These are phyloP conservation scores for Vigna unguiculata DNA, from an alignment of 306 rosid genomes.

Conservation along the genomic window DNA sequence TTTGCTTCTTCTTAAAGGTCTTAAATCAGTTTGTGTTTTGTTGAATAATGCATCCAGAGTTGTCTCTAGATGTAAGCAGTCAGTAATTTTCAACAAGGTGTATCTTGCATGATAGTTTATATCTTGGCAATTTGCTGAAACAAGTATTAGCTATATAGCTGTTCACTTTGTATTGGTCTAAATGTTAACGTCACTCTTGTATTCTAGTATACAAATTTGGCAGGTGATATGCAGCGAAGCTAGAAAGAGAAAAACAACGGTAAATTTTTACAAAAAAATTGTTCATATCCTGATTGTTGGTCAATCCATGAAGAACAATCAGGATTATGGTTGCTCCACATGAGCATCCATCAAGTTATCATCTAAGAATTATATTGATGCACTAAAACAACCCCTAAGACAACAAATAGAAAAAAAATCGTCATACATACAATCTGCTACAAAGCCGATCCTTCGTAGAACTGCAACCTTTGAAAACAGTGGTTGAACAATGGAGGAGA, in stretches of 20 bases:
- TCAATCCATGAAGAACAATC: conserved; percentile 32
- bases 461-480: no score
- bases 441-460: no score
- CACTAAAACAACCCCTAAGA: no score
- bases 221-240: conserved; percentile 76
- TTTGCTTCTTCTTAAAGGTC: conserved; percentile 30
- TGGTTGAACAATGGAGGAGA: no score
- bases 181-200: conserved; percentile 14
- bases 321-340: conserved; percentile 36
- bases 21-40: neutral
- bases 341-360: conserved; percentile 40
- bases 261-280: conserved; percentile 49
- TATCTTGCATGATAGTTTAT: conserved; percentile 30
- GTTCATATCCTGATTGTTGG: conserved; percentile 42
- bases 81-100: neutral
- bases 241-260: conserved; percentile 47
- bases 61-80: conserved; percentile 19
- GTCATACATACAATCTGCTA: no score
- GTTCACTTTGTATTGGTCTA: conserved; percentile 29
- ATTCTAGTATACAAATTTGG: conserved; percentile 41
- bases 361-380: no score
- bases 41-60: conserved; percentile 25
- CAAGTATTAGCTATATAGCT: neutral
- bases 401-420: no score
- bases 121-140: conserved; percentile 18